phyloP scores from a whole-genome alignment of 257 asterid genomes.

The Fraxinus anomala region DNA sequence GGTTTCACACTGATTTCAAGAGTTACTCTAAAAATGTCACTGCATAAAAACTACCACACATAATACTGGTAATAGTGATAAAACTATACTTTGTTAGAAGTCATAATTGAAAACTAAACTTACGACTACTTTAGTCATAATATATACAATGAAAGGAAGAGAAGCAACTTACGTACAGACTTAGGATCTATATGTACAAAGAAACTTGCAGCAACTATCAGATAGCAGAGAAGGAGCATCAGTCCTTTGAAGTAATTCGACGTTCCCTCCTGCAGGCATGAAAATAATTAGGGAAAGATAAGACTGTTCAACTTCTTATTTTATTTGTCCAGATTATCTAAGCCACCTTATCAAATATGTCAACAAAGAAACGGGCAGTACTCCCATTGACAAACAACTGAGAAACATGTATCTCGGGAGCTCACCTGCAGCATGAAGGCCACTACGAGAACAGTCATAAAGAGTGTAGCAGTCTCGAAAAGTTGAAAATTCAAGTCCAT shows the following conservation, averaged over 20 bases:
- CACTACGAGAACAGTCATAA: constrained; percentile 80
- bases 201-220: constrained; percentile 90
- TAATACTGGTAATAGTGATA: neutral
- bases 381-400: neutral
- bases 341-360: neutral
- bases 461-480: constrained; percentile 74
- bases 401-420: neutral
- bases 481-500: constrained; percentile 81
- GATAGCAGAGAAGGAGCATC: constrained; percentile 83
- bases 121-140: neutral
- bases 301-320: neutral
- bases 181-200: constrained; percentile 79
- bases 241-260: constrained; percentile 91
- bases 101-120: neutral
- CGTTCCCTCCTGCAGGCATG: constrained; percentile 71
- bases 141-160: neutral
- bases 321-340: neutral
- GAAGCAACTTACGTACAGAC: constrained; percentile 51
- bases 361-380: neutral
- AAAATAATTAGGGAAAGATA: neutral
- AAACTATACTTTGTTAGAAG: neutral
- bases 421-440: constrained; percentile 77
- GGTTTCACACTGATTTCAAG: neutral
- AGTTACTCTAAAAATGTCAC: neutral
- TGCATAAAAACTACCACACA: neutral